Evolutionary conservation across 306 rosid species (phyloP).

Genomic region (Lathyrus oleraceus): DNA sequence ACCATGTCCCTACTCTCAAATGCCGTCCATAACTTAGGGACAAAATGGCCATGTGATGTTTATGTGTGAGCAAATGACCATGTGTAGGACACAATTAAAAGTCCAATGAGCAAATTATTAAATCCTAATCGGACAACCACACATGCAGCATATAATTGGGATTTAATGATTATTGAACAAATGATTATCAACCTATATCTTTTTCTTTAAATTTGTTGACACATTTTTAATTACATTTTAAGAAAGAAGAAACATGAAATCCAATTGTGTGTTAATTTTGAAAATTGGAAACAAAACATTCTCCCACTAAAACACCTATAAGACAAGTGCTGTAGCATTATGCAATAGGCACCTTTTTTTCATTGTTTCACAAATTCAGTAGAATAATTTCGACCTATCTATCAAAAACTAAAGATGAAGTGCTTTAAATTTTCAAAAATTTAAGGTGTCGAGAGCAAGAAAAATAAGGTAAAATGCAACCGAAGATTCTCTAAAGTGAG

Average conservation of each 20-base stretch:
- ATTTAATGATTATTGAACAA: constrained; percentile 15
- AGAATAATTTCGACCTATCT: too few relatives aligned
- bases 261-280: constrained; percentile 18
- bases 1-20: constrained; percentile 31
- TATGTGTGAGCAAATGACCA: neutral
- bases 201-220: neutral
- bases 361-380: constrained; percentile 56
- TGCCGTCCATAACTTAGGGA: constrained; percentile 24
- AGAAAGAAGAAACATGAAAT: neutral
- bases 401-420: too few relatives aligned
- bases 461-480: too few relatives aligned
- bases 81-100: constrained; percentile 31
- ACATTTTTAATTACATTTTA: neutral
- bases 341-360: constrained; percentile 52
- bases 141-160: constrained; percentile 40
- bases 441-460: too few relatives aligned
- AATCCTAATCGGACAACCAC: constrained; percentile 47
- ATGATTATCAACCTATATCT: constrained; percentile 17
- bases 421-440: too few relatives aligned
- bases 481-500: too few relatives aligned
- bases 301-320: constrained; percentile 53
- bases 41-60: constrained; percentile 29
- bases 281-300: constrained; percentile 42
- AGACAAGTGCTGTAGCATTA: constrained; percentile 53
- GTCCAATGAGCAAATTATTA: constrained; percentile 36